These are phyloP conservation scores for Cucumis hystrix DNA, from an alignment of 306 rosid species.

Conservation along the genomic window DNA sequence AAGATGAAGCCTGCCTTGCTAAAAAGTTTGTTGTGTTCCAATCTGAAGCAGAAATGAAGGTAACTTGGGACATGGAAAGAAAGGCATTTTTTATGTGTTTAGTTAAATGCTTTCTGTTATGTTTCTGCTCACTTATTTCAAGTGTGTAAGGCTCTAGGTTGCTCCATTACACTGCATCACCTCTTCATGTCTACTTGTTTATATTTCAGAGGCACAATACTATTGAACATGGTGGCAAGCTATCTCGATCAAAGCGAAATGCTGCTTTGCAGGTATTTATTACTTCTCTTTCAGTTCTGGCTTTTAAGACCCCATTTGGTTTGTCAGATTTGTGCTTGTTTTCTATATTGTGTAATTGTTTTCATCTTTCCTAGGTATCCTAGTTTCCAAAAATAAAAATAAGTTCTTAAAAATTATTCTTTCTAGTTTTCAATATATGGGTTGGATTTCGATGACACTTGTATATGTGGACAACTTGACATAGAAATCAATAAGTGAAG, in stretches of 20 bases:
- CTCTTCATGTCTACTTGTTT: not conserved
- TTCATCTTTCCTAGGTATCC: no score
- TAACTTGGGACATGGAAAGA: constrained; percentile 10
- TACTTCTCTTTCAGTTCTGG: not conserved
- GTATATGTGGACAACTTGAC: no score
- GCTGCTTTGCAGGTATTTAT: constrained; percentile 79
- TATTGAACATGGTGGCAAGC: constrained; percentile 81
- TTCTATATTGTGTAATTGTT: no score
- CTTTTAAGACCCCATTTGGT: not conserved
- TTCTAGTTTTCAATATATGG: no score
- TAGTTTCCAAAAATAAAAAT: no score
- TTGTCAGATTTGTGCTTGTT: no score
- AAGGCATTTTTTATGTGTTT: not conserved
- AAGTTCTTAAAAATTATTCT: no score
- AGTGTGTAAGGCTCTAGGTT: not conserved
- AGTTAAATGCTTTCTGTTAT: not conserved
- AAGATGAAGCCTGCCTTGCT: constrained; percentile 82
- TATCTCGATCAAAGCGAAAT: constrained; percentile 90
- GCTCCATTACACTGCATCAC: not conserved
- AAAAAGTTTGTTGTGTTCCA: constrained; percentile 82
- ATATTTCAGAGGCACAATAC: constrained; percentile 69
- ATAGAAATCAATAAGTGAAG: no score
- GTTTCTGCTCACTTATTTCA: not conserved
- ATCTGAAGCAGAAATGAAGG: constrained; percentile 91
- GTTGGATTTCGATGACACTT: no score